Evolutionary conservation across 306 rosid species (phyloP).

Genomic region (Crotalaria pallida): DNA sequence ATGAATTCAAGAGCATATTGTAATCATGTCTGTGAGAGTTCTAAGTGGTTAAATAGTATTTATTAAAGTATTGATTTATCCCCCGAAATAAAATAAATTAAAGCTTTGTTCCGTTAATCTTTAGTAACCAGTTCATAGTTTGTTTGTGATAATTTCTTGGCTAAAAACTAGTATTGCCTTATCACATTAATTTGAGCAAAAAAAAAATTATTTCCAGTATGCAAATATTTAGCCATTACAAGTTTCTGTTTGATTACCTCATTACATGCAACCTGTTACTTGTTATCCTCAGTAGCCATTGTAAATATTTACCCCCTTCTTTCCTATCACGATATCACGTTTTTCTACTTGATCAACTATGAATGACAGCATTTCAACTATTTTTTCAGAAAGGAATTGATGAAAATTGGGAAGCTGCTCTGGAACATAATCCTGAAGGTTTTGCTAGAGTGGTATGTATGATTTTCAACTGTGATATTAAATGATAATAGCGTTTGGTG

Average conservation of each 20-base stretch:
- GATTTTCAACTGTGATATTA: slow-evolving; percentile 4
- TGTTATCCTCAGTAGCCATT: not conserved
- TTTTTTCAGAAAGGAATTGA: slow-evolving; percentile 87
- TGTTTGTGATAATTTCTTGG: not conserved
- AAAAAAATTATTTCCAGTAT: no score
- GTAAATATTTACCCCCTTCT: not conserved
- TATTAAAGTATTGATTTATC: not conserved
- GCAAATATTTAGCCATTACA: not conserved
- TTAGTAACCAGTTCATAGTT: not conserved
- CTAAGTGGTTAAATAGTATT: not conserved
- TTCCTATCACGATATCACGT: not conserved
- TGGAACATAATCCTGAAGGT: slow-evolving; percentile 93
- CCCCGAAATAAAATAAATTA: not conserved
- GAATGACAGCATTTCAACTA: slow-evolving; percentile 12
- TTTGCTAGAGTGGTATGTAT: slow-evolving; percentile 94
- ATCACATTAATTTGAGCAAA: not conserved
- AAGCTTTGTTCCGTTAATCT: not conserved
- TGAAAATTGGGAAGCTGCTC: slow-evolving; percentile 98
- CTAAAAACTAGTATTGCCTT: not conserved
- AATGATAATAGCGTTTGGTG: not conserved
- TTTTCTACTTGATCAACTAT: not conserved
- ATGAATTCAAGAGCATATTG: not conserved
- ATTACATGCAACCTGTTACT: not conserved
- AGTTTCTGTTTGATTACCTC: not conserved
- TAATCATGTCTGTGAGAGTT: not conserved